Percentiles rank a stretch among this genome's conserved stretches.
Conservation (phyloP, 768 basidiomycete species). For the Rubroboletus satanas region DNA sequence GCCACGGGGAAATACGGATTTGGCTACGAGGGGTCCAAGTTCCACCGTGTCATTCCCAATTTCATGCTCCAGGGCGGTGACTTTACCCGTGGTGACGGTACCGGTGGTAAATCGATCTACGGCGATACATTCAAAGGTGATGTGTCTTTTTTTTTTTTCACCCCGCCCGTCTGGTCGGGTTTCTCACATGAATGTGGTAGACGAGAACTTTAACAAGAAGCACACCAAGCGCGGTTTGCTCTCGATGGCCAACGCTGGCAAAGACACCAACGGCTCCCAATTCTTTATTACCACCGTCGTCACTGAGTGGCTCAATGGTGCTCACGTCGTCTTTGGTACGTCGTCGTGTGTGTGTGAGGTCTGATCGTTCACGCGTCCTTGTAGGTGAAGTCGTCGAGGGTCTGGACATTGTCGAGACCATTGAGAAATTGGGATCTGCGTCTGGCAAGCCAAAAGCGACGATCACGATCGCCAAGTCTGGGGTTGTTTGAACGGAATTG, state of each 20-base stretch:
- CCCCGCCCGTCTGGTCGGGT: not conserved
- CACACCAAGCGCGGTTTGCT: constrained; percentile 68
- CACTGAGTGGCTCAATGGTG: constrained; percentile 75
- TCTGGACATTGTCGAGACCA: not conserved
- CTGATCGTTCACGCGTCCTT: not conserved
- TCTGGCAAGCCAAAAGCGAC: not conserved
- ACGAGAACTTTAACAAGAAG: constrained; percentile 89
- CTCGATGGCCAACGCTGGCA: constrained; percentile 77
- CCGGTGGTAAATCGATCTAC: constrained; percentile 79
- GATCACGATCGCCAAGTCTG: not conserved
- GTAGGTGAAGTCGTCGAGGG: constrained; percentile 10
- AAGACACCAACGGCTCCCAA: constrained; percentile 62
- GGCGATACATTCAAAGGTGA: constrained; percentile 62
- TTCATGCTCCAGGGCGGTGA: constrained; percentile 94
- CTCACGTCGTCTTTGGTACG: constrained; percentile 72
- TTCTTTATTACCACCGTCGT: constrained; percentile 88
- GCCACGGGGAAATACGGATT: constrained; percentile 71
- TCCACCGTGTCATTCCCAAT: constrained; percentile 81
- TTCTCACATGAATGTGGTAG: constrained; percentile 36
- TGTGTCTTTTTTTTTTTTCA: not conserved
- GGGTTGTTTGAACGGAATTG: not conserved
- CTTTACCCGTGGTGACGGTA: constrained; percentile 66
- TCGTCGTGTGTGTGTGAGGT: not conserved
- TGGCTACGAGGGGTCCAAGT: constrained; percentile 62
- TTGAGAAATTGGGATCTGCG: not conserved